Evolutionary conservation across 2,329 filamentous ascomycete species (phyloP), one percentile per base, ranked within the genome.

Genomic region (Botrytis sinoallii): DNA sequence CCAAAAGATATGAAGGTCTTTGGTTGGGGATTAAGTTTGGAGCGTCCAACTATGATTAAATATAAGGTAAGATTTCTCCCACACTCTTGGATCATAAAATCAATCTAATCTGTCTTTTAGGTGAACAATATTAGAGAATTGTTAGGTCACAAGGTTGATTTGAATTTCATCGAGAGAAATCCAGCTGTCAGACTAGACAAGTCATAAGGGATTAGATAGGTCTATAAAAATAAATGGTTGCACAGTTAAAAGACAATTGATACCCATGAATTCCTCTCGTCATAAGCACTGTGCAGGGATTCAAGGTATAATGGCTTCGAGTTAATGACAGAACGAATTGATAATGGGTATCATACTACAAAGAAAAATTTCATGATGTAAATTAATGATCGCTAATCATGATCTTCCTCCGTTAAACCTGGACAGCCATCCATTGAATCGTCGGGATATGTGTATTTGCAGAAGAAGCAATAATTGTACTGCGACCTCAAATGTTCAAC

Each of bases 391-490:
- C 48, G n/a, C 79, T 75, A 88, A 78, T 91, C 89, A 75, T 91
- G 89, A 79, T 98, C 95, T 79, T 97, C 94, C 83, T 98, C 96
- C 0, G 90, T 92, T 52, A 91, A 73, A 0, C 96, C 96, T 0
- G 96, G 95, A 85, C 96, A 99, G 0, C 93, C 95, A 20, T 96
- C 93, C 91, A 98, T 91, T 52, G 85, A 83, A 52, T 84, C 85
- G 79, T 94, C 90, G 0, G 90, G 88, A 81, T 98, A 99, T 70
- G 85, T 85, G 82, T 88, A 92, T 82, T 98, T 98, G 83, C 96
- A 99, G 93, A 95, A 99, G 81, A 98, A 97, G 84, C 96, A 99
- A 81, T 99, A 99, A 63, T 86, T 83, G 79, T 94, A 89, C 79
- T 88, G 88, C 67, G 89, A 85, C 55, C 96, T 88, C 71, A 99